Evolutionary conservation across 1,284 basidiomycete species (phyloP), one percentile per base, ranked within the genome.

Genomic region (Prillingera fragicola): DNA sequence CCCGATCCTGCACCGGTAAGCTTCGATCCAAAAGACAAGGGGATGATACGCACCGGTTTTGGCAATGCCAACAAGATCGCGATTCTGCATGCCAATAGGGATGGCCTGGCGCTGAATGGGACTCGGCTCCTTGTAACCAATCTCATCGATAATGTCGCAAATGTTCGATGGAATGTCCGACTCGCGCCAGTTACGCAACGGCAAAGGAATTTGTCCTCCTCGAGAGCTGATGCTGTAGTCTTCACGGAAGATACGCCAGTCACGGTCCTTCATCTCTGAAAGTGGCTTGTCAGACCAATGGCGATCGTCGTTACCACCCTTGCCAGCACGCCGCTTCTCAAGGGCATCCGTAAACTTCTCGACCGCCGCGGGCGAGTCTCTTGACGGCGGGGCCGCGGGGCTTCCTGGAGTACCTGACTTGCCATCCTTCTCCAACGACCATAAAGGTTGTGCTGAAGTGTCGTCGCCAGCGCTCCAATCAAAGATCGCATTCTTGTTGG

Each of bases 161-260:
- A 99, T 85, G 5, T 77, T 57, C 40, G 75, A 63, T 1, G 92
- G 92, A 37, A 98, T 96, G 5, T 65, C 71, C 4, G 87, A 91
- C 65, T 99, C 94, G 32, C 75, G 68, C 95, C 95, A 99, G 14
- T 83, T 85, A 26, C 94, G 83, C 41, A 99, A 68, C 2, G 94
- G 94, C 52, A 87, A 81, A 5, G 94, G 94, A 46, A 98, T 96
- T 52, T 82, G 78, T 26, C 94, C 94, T 65, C 89, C 88, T 37
- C 91, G 74, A 4, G 90, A 84, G 41, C 88, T 82, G 52, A 99
- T 99, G 60, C 83, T 91, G 73, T 95, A 99, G 71, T 99, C 94
- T 70, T 98, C 94, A 52, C 92, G 78, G 75, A 99, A 98, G 68
- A 99, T 98, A 60, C 94, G 81, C 94, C 94, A 99, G 67, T 99